These are phyloP conservation scores for Syncephalastrum monosporum DNA, from an alignment of 371 early-diverging fungal species.

Conservation along the genomic window DNA sequence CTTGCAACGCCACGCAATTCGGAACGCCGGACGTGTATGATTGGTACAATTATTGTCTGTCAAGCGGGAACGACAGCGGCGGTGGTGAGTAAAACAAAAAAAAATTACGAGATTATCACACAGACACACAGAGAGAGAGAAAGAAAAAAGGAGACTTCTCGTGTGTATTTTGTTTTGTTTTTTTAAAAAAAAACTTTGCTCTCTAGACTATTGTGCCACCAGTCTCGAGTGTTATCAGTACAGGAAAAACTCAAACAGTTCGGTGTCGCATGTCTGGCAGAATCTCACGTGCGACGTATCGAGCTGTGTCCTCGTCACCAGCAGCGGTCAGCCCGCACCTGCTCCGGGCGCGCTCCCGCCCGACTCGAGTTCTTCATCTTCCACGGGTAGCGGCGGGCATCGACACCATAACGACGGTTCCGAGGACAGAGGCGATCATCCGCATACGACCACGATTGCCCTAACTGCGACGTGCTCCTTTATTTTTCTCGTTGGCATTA, in stretches of 20 bases:
- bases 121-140: background rate
- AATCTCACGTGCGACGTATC: conserved; percentile 38
- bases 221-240: conserved; percentile 43
- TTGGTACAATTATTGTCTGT: conserved; percentile 45
- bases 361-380: too few relatives aligned
- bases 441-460: conserved; percentile 21
- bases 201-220: conserved; percentile 39
- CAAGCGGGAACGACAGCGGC: conserved; percentile 32
- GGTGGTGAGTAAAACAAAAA: conserved; percentile 23
- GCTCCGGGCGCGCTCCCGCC: conserved; percentile 19
- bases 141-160: conserved; percentile 6
- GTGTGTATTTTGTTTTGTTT: background rate
- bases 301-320: conserved; percentile 27
- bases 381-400: conserved; percentile 5
- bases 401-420: conserved; percentile 10
- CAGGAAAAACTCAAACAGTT: conserved; percentile 22
- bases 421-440: too few relatives aligned
- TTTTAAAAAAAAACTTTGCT: too few relatives aligned
- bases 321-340: conserved; percentile 22
- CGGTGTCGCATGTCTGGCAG: conserved; percentile 34
- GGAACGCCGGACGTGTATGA: conserved; percentile 26
- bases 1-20: conserved; percentile 30
- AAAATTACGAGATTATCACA: background rate
- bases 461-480: conserved; percentile 25
- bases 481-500: conserved; percentile 16